Evolutionary conservation across 176 grass and related monocot genomes (phyloP), one percentile per base, ranked within the genome.

Genomic region (Oryza meridionalis): DNA sequence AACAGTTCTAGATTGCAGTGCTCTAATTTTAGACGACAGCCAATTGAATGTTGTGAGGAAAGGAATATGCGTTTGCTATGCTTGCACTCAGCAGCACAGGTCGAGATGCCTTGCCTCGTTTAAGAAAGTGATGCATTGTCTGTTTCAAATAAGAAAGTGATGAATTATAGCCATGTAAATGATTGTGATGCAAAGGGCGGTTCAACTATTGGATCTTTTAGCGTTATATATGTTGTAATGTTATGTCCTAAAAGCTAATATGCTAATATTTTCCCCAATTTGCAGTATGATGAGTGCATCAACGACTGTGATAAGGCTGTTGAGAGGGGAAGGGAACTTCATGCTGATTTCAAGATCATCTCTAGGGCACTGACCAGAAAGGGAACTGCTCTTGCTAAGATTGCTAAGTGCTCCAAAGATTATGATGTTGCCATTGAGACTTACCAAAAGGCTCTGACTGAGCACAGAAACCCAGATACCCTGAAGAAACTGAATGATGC

Each of bases 311-410:
- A 99, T 78, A 89, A 92, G 81, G 97, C 97, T 73, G 97, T 99
- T 55, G 97, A 96, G 75, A 92, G 91, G 84, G 96, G 93, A 69
- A 99, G 97, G 81, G 97, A 99, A 53, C 93, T 96, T 76, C 93
- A 81, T 61, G 82, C 91, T 84, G 97, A 99, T 88, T 99, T 89
- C 88, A 99, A 99, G 74, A 96, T 99, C 91, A 69, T 99, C 50
- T 82, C 97, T 65, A 93, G 91, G 78, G 97, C 97, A 83, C 84
- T 99, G 59, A 99, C 97, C 35, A 96, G 97, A 88, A 99, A 99
- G 92, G 97, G 97, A 84, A 99, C 93, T 51, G 97, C 97, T 69
- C 88, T 96, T 11, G 86, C 63, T 9, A 99, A 96, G 78, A 85
- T 96, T 46, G 86, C 97, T 40, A 94, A 96, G 86, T 68, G 4